Percentiles rank a stretch among this genome's conserved stretches.
Evolutionary conservation across 176 grass and related monocot genomes (phyloP).

Genomic region (Dendrocalamus sinicus): DNA sequence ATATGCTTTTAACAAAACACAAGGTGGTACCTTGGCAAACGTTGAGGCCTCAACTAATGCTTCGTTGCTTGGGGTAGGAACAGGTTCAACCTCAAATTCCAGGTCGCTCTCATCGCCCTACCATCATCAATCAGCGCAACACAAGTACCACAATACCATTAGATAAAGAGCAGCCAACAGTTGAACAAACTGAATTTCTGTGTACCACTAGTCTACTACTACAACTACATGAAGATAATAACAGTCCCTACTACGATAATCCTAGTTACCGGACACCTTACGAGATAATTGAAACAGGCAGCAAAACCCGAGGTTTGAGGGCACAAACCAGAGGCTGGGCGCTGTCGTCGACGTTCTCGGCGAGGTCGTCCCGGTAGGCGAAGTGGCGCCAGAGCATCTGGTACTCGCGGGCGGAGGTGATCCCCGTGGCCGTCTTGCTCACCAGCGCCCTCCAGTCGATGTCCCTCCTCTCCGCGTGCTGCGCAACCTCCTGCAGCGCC

Average conservation of each 20-base stretch:
- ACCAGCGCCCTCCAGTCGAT: slow-evolving; percentile 79
- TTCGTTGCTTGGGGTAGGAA: slow-evolving; percentile 55
- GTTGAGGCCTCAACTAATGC: slow-evolving; percentile 59
- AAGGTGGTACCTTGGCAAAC: slow-evolving; percentile 70
- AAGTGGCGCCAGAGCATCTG: slow-evolving; percentile 97
- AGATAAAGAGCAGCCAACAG: slow-evolving; percentile 5
- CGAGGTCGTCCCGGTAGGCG: slow-evolving; percentile 64
- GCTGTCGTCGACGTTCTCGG: slow-evolving; percentile 47
- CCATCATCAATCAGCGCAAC: slow-evolving; percentile 1
- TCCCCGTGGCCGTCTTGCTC: slow-evolving; percentile 66
- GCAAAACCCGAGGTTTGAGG: slow-evolving; percentile 2
- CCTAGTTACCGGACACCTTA: neutral
- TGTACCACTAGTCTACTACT: neutral
- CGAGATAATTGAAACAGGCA: neutral
- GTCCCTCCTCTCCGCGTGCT: slow-evolving; percentile 38
- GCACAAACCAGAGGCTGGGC: slow-evolving; percentile 69
- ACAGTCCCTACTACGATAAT: neutral
- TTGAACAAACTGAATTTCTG: neutral
- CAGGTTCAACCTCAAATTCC: slow-evolving; percentile 75
- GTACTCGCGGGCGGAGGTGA: slow-evolving; percentile 81
- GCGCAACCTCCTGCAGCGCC: slow-evolving; percentile 74
- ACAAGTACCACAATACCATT: neutral
- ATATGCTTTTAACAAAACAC: neutral
- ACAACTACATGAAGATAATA: slow-evolving; percentile 6
- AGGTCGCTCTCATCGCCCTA: slow-evolving; percentile 97